These are phyloP conservation scores for Boletus sp. DNA, from an alignment of 768 basidiomycete species.

Conservation along the genomic window DNA sequence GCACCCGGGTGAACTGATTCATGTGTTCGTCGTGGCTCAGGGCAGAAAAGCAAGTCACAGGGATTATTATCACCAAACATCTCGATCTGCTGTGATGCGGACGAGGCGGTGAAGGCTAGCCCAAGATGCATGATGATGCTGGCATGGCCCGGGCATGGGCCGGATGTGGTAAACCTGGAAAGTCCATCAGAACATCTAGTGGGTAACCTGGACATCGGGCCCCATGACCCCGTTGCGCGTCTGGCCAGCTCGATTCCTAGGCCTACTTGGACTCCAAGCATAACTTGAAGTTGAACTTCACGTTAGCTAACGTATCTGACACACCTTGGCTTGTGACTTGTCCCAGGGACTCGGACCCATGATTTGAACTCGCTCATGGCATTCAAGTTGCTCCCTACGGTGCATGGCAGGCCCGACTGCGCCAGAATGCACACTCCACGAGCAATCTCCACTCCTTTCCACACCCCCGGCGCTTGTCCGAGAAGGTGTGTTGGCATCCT, in stretches of 20 bases:
- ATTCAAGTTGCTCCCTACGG: background rate
- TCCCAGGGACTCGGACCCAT: too few relatives aligned
- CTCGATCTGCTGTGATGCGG: slow-evolving; percentile 4
- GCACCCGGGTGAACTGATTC: background rate
- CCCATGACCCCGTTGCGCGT: background rate
- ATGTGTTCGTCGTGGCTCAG: background rate
- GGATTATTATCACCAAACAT: background rate
- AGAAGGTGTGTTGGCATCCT: background rate
- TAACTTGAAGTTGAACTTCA: too few relatives aligned
- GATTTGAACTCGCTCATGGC: too few relatives aligned
- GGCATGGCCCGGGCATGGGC: too few relatives aligned
- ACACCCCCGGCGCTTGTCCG: background rate
- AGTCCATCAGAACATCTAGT: slow-evolving; percentile 8
- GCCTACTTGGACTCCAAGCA: too few relatives aligned
- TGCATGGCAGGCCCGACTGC: too few relatives aligned
- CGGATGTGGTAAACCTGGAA: slow-evolving; percentile 5
- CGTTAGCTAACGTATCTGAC: background rate
- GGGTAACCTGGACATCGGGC: background rate
- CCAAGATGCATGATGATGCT: slow-evolving; percentile 1
- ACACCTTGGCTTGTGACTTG: background rate
- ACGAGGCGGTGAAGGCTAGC: slow-evolving; percentile 12
- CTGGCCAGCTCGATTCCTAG: too few relatives aligned
- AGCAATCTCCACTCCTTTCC: background rate
- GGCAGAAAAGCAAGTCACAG: background rate
- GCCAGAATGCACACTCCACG: background rate